Base-by-base conservation (phyloP, 306 rosid species). In the Abrus pulchellus region DNA sequence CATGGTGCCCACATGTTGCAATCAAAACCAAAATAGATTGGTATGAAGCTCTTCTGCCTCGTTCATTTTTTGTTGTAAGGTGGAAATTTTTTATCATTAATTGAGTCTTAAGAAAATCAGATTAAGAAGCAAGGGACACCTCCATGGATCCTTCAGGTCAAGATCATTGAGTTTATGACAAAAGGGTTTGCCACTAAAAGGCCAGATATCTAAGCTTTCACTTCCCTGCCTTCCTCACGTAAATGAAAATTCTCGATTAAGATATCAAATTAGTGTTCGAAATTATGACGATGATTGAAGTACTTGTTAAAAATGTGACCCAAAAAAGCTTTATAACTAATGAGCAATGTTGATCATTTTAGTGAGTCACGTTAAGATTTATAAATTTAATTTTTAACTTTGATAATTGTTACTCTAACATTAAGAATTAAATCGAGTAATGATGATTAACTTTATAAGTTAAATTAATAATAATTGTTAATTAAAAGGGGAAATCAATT, bases 1-100 rank as follows among this genome's bases (percentile, higher is more conserved):
- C 40, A 20, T 20, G 74, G 45, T 76, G 63, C 44, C 75, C 84
- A 84, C 78, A 60, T 59, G 84, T 53, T 74, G 55, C 82, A 36
- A 68, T 80, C 68, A 33, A 49, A 68, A 61, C 82, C 65, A 60
- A 70, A 54, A 64, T 63, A 30, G 9, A 56, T 3, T 30, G 10
- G 12, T 2, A 36, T 2, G 2, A 2, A 36, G 4, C 40, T 36
- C 54, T 67, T 67, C 14, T 7, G 9, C 4, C 4, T 7, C 13
- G 7, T 20, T 14, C 12, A 8, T 11, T 11, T 62, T 33, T 60
- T 10, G 5, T 47, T 59, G 20, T 20, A 60, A 9, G n/a, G 3
- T 11, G 12, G 4, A 61, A 61, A 50, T 12, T 1, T 61, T 0
- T 3, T 10, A 29, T 10, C 7, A 8, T 10, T 7, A 27, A 7